Percentiles rank a stretch among this genome's conserved stretches.
Conservation (phyloP, 352 stramenopile species). For the Blastocystis sp. region DNA sequence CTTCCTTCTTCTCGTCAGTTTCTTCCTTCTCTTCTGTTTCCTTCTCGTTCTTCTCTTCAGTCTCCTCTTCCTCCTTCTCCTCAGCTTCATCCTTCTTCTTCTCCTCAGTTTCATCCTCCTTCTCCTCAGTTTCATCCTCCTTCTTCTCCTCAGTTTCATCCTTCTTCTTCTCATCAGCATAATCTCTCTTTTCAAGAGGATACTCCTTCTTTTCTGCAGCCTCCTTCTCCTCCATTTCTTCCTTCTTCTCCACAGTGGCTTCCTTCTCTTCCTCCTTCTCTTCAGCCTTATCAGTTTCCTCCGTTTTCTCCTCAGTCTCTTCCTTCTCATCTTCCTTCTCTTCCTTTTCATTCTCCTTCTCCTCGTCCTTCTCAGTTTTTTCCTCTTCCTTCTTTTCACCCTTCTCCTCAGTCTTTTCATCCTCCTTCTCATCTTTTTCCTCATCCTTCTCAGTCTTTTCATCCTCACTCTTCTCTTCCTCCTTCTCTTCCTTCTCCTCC, state of each 20-base stretch:
- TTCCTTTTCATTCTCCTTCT: slow-evolving; percentile 33
- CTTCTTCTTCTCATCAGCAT: background rate
- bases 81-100: background rate
- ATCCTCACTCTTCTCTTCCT: background rate
- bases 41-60: background rate
- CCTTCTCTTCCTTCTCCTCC: slow-evolving; percentile 21
- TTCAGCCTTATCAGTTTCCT: background rate
- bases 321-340: background rate
- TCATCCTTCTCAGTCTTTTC: slow-evolving; percentile 13
- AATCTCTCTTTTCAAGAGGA: background rate
- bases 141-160: background rate
- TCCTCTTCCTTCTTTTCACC: slow-evolving; percentile 39
- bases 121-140: background rate
- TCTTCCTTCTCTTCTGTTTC: slow-evolving; percentile 10
- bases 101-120: background rate
- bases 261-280: slow-evolving; percentile 18
- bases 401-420: background rate
- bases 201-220: slow-evolving; percentile 12
- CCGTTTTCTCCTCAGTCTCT: background rate
- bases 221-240: background rate
- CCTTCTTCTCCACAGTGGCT: background rate
- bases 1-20: background rate
- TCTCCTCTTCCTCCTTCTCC: slow-evolving; percentile 12
- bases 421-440: background rate
- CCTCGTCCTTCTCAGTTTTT: background rate